Percentiles rank a stretch among this genome's conserved stretches.
Conservation (phyloP, 2,329 filamentous ascomycete species). For the Epichloe brachyelytri region DNA sequence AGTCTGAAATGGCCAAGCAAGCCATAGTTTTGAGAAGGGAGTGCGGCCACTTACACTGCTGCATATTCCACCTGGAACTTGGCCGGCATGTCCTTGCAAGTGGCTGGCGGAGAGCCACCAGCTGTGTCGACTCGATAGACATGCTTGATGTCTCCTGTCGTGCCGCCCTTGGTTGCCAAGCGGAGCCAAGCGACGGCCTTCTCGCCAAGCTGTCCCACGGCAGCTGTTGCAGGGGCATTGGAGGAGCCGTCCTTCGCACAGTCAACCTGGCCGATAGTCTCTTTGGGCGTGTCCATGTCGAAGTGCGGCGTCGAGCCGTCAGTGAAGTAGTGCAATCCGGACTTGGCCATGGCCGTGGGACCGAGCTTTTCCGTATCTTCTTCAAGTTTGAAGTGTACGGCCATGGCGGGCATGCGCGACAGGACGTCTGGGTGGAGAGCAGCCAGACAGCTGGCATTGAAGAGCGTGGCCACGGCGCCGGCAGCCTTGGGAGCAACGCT, state of each 20-base stretch:
- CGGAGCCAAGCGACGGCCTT: slow-evolving; percentile 72
- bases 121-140: slow-evolving; percentile 79
- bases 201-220: slow-evolving; percentile 47
- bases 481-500: slow-evolving; percentile 48
- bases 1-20: no score
- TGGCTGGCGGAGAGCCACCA: slow-evolving; percentile 62
- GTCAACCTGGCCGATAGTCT: slow-evolving; percentile 44
- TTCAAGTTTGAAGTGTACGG: slow-evolving; percentile 51
- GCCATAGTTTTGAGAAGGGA: background rate
- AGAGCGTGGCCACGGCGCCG: slow-evolving; percentile 74
- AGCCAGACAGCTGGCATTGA: slow-evolving; percentile 74
- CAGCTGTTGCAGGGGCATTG: slow-evolving; percentile 48
- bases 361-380: slow-evolving; percentile 29
- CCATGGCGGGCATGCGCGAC: slow-evolving; percentile 48
- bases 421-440: slow-evolving; percentile 56
- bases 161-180: slow-evolving; percentile 39
- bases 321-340: slow-evolving; percentile 73
- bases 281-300: slow-evolving; percentile 49
- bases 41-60: slow-evolving; percentile 55
- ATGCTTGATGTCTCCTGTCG: slow-evolving; percentile 53
- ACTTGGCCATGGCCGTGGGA: slow-evolving; percentile 49
- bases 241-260: slow-evolving; percentile 49
- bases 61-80: slow-evolving; percentile 67
- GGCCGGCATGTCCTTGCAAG: slow-evolving; percentile 51
- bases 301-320: slow-evolving; percentile 64